These are phyloP conservation scores for Trichophyton schoenleinii DNA, from an alignment of 2,329 filamentous ascomycete species.

Conservation along the genomic window DNA sequence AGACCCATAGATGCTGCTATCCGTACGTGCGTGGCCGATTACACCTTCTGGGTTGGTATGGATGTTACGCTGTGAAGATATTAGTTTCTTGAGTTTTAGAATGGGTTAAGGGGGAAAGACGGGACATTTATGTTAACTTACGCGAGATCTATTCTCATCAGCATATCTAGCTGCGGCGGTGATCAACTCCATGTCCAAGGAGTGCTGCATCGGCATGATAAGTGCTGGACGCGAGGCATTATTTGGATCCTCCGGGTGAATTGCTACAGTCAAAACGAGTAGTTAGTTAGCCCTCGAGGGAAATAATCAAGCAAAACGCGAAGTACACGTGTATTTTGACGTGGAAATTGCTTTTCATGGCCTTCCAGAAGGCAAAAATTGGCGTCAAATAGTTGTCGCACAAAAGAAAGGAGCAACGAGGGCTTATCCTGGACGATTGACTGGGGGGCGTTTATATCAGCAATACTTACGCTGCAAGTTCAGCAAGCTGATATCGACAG, in stretches of 20 bases:
- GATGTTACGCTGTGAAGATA: background rate
- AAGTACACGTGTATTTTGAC: background rate
- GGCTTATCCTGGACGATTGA: too few relatives aligned
- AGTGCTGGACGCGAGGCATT: background rate
- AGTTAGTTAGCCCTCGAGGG: background rate
- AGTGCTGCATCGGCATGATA: slow-evolving; percentile 4
- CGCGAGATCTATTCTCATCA: slow-evolving; percentile 1
- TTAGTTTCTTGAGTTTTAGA: background rate
- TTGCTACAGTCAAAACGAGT: background rate
- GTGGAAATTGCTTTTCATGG: background rate
- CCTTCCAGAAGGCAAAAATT: background rate
- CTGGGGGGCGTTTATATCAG: background rate
- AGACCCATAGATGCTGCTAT: background rate
- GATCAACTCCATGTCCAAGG: slow-evolving; percentile 2
- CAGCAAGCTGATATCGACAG: slow-evolving; percentile 1
- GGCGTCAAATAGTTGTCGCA: background rate
- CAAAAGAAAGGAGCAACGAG: background rate
- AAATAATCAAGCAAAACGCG: background rate
- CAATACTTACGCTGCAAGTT: slow-evolving; percentile 7
- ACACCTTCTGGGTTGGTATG: background rate
- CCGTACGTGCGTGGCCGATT: background rate
- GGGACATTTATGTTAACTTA: background rate
- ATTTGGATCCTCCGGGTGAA: slow-evolving; percentile 1
- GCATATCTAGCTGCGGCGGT: slow-evolving; percentile 1
- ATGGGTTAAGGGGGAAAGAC: too few relatives aligned